Conservation (phyloP, 495 filamentous ascomycete genomes). For the Echria macrotheca region DNA sequence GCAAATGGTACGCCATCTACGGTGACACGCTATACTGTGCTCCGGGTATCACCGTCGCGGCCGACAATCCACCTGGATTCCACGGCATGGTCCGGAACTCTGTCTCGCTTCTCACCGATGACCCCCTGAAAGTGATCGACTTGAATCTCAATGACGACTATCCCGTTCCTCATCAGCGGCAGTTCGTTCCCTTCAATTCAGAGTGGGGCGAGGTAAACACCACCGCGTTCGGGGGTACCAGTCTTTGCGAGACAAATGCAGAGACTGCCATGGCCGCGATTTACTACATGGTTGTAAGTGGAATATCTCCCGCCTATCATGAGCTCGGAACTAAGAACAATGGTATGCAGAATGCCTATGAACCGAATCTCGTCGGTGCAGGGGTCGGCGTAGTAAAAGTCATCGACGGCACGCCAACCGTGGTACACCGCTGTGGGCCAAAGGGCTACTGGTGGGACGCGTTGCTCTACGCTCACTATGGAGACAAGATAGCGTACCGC, state of each 20-base stretch:
- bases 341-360: slow-evolving; percentile 32
- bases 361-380: slow-evolving; percentile 26
- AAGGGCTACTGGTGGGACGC: slow-evolving; percentile 33
- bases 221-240: slow-evolving; percentile 34
- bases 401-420: slow-evolving; percentile 26
- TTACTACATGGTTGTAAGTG: slow-evolving; percentile 24
- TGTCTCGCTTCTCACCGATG: slow-evolving; percentile 23
- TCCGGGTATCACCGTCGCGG: slow-evolving; percentile 23
- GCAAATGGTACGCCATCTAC: slow-evolving; percentile 35
- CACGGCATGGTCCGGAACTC: slow-evolving; percentile 35
- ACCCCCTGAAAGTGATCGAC: slow-evolving; percentile 28
- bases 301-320: too few species aligned
- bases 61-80: slow-evolving; percentile 22
- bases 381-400: slow-evolving; percentile 31
- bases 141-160: slow-evolving; percentile 26
- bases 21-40: slow-evolving; percentile 36
- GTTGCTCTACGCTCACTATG: slow-evolving; percentile 22
- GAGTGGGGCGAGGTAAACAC: slow-evolving; percentile 29
- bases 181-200: slow-evolving; percentile 30
- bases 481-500: slow-evolving; percentile 32
- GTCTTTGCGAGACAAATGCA: slow-evolving; percentile 26
- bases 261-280: slow-evolving; percentile 16
- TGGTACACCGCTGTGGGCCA: slow-evolving; percentile 26
- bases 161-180: slow-evolving; percentile 27
- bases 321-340: too few species aligned